Base-by-base conservation (phyloP, 2,329 filamentous ascomycete species). In the Neofusicoccum sp. region DNA sequence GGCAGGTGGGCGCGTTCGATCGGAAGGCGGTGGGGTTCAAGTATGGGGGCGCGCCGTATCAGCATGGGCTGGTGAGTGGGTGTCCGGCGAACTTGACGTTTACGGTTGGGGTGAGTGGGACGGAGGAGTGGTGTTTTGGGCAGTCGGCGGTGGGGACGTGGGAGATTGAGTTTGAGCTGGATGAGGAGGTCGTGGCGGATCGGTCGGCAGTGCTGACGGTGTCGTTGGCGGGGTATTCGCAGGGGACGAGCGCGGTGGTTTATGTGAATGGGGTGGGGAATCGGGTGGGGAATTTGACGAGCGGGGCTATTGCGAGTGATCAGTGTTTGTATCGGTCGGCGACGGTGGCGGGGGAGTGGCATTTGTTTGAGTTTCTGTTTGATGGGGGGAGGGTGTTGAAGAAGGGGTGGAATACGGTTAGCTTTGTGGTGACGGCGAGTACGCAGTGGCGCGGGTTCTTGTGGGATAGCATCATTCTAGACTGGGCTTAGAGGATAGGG, bases 1-100 rank as follows among this genome's bases (percentile, higher is more conserved):
- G 82, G 73, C 82, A 81, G 63, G 73, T 84, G 36, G 81, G 82
- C 29, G 77, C 75, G 16, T 78, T 83, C 16, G 81, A 84, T 66
- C 79, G 80, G 59, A 79, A 77, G 47, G 75, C 77, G 4, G 68
- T 77, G 5, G 80, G 79, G 4, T 84, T 84, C 65, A 68, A 72
- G 52, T 73, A 77, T 44, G 79, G 79, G 7, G 79, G 79, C 1
- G 72, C 76, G 6, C 78, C 80, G 1, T 76, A 79, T 66, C 71
- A 80, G 62, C 81, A 84, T 65, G 81, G 68, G 4, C 73, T 80
- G 6, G 79, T 81, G 1, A 75, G 75, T 6, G 70, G 74, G 1
- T 82, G 79, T 43, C 81, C 82, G 0, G 77, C 74, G 2, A 78
- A 83, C 61, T 66, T 83, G 8, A 80, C 76, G 0, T 84, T 77